Evolutionary conservation across 2,329 filamentous ascomycete genomes (phyloP).

Genomic region (Ampelomyces quisqualis): DNA sequence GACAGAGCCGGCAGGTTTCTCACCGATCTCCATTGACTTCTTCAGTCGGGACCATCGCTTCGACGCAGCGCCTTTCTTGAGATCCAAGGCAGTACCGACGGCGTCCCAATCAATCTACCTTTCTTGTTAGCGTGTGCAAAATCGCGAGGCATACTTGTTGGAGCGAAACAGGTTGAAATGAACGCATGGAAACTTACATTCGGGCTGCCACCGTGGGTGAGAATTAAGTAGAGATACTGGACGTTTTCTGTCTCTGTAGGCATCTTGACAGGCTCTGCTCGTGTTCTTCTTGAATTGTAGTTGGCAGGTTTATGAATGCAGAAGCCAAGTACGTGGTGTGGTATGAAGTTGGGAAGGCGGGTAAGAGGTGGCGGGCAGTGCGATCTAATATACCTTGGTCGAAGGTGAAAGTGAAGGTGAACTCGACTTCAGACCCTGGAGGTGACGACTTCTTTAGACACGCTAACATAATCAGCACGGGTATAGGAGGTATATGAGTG

Average conservation of each 20-base stretch:
- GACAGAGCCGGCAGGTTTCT: slow-evolving; percentile 12
- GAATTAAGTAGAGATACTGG: slow-evolving; percentile 33
- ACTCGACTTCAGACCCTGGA: no score
- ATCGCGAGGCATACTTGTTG: not conserved
- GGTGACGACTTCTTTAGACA: slow-evolving; percentile 10
- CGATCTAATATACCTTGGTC: not conserved
- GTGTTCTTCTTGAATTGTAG: no score
- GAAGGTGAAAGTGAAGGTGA: slow-evolving; percentile 14
- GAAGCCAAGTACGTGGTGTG: no score
- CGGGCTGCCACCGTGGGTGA: slow-evolving; percentile 28
- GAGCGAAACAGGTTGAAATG: not conserved
- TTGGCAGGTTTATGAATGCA: no score
- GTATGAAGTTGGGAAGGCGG: slow-evolving; percentile 3
- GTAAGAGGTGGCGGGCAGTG: slow-evolving; percentile 3
- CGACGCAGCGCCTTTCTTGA: slow-evolving; percentile 26
- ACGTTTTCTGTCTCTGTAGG: slow-evolving; percentile 33
- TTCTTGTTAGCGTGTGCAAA: no score
- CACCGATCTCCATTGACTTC: slow-evolving; percentile 23
- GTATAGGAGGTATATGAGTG: not conserved
- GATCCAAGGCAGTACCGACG: slow-evolving; percentile 24
- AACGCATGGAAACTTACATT: slow-evolving; percentile 15
- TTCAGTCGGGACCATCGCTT: slow-evolving; percentile 43
- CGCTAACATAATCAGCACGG: slow-evolving; percentile 8
- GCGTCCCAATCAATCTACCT: slow-evolving; percentile 35
- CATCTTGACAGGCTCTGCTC: slow-evolving; percentile 21